phyloP scores from a whole-genome alignment of 108 stramenopile genomes.

The Cyclotella kingstonii region DNA sequence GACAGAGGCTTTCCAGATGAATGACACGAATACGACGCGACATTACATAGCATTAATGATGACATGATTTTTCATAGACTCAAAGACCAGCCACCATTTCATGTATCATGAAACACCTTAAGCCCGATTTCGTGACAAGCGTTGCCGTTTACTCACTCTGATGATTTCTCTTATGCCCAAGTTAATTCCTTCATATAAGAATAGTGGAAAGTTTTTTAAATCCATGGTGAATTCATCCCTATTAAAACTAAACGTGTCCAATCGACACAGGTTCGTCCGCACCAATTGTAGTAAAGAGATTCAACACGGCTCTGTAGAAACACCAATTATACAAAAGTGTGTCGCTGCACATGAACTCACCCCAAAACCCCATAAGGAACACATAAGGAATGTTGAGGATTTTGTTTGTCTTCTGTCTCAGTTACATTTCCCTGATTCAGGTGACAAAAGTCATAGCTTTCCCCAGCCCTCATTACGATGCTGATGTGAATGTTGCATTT shows the following conservation, averaged over 20 bases:
- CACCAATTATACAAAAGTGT: constrained; percentile 10
- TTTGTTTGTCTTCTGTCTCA: constrained; percentile 15
- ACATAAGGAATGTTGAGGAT: neutral
- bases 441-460: constrained; percentile 2
- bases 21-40: neutral
- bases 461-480: constrained; percentile 10
- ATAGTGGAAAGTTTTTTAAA: constrained; percentile 9
- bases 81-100: neutral
- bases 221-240: neutral
- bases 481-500: neutral
- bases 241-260: too few relatives aligned
- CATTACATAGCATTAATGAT: neutral
- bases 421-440: constrained; percentile 7
- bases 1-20: constrained; percentile 2
- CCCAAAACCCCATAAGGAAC: constrained; percentile 11
- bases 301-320: constrained; percentile 8
- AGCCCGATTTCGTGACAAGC: too few relatives aligned
- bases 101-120: constrained; percentile 1
- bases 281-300: constrained; percentile 3
- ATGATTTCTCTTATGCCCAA: too few relatives aligned
- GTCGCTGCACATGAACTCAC: constrained; percentile 1
- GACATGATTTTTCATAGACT: neutral
- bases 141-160: too few relatives aligned
- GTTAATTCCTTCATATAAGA: too few relatives aligned
- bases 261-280: too few relatives aligned